Base-by-base conservation (phyloP, 805 yeast genomes). In the Kluyveromyces lactis region DNA sequence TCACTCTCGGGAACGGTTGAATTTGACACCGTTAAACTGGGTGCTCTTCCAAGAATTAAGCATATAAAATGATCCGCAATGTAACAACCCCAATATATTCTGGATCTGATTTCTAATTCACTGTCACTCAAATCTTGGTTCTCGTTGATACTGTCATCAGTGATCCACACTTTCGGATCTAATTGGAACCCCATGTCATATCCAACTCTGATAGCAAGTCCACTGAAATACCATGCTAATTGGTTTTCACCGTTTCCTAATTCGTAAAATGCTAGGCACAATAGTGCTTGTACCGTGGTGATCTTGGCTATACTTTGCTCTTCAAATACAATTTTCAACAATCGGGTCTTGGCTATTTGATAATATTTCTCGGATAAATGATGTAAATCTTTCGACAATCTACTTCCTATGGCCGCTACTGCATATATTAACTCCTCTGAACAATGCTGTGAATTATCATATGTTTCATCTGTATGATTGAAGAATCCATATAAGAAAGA, bases 41-140 rank as follows among this genome's bases (percentile, higher is more conserved):
- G 69, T 0, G 81, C 80, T 38, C 82, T 58, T 3, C 85, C 85
- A 34, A 77, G 56, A 36, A 77, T 61, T 27, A 77, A 58, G 50
- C 80, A 72, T 26, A 77, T 73, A 48, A 77, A 73, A 51, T 76
- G 82, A 53, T 78, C 85, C 2, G 79, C 79, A 41, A 77, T 61
- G 53, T 72, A 78, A 36, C 78, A 70, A 3, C 84, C 84, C 85
- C 85, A 78, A 52, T 73, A 75, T 9, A 78, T 73, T 42, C 85
- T 61, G 36, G 77, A 69, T 42, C 81, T 64, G 40, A 78, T 75
- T 30, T 71, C 75, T 13, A 72, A 63, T 46, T 76, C 79, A 36
- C 76, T 66, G 24, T 69, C 66, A n/a, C 68, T 62, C 35, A 72
- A 53, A 28, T 60, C 59, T 11, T 52, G 55, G 17, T 40, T 48